These are phyloP conservation scores for Colletotrichum sojae DNA, from an alignment of 2,329 filamentous ascomycete species.

Conservation along the genomic window DNA sequence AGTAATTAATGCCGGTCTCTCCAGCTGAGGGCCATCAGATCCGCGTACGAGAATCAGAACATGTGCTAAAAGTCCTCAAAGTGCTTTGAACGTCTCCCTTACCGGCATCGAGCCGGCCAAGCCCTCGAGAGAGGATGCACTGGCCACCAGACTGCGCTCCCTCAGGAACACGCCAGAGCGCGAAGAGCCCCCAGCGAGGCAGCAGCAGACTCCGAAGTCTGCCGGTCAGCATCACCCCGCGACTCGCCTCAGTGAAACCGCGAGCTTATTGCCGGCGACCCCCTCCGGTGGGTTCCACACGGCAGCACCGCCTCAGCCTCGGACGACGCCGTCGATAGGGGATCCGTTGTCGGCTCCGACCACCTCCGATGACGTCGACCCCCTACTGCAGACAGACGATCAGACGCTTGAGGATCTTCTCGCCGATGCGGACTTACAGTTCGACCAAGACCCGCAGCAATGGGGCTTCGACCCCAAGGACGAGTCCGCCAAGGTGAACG, in stretches of 20 bases:
- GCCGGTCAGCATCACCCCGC: constrained; percentile 23
- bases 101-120: constrained; percentile 59
- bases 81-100: constrained; percentile 47
- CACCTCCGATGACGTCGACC: constrained; percentile 50
- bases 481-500: constrained; percentile 49
- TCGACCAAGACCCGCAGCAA: constrained; percentile 47
- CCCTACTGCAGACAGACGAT: constrained; percentile 64
- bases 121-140: constrained; percentile 64
- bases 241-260: constrained; percentile 1
- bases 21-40: neutral
- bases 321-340: constrained; percentile 5
- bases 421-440: constrained; percentile 55
- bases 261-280: constrained; percentile 5
- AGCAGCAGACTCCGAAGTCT: constrained; percentile 5
- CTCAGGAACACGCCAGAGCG: constrained; percentile 59
- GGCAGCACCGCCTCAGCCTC: constrained; percentile 22
- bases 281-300: constrained; percentile 1
- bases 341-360: neutral
- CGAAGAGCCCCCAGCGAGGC: constrained; percentile 40
- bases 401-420: constrained; percentile 67
- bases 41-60: neutral
- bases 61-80: constrained; percentile 36
- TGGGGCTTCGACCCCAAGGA: constrained; percentile 47
- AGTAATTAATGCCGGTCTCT: constrained; percentile 51
- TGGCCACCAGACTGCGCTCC: constrained; percentile 66